Evolutionary conservation across 805 yeast genomes (phyloP), one percentile per base, ranked within the genome.

Genomic region (Suhomyces sp.): DNA sequence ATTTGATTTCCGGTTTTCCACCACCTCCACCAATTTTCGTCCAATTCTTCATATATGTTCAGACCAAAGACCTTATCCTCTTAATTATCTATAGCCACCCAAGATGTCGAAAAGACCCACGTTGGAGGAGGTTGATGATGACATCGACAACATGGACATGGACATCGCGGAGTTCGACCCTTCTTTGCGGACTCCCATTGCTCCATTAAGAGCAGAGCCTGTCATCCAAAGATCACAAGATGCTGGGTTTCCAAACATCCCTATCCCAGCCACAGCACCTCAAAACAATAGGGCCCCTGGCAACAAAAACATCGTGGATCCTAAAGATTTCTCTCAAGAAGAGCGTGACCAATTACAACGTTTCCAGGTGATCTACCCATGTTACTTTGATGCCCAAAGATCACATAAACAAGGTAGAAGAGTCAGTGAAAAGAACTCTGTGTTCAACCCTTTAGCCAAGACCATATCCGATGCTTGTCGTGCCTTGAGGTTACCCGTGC

Each of bases 131-230:
- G 79, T 84, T 39, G 88, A 83, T 56, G 95, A 86, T 45, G 90
- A 83, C 50, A 79, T 91, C 62, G 97, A 90, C 54, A 81, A 88
- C 65, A 70, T 88, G 79, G 96, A 91, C 51, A 83, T 87, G 85
- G 96, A 90, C 61, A 69, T 90, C 18, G 95, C 95, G 3, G 95
- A 91, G 65, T 83, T 88, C 44, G 97, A 88, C 60, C 88, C 67
- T 31, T 47, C 51, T 25, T 62, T 83, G 43, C 71, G 59, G 26
- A 81, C 91, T 0, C 85, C 91, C 6, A 62, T 83, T 15, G 90
- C 90, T 1, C 88, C 88, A 14, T 48, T 60, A 31, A 70, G 74
- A 47, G 74, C 81, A 15, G 72, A 73, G 43, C 83, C 87, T 23
- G 60, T 68, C 1, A 68, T 82, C 13, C 76, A 72, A 6, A 70